Evolutionary conservation across 768 basidiomycete species (phyloP), one percentile per base, ranked within the genome.

Genomic region (Naganishia kalamii): DNA sequence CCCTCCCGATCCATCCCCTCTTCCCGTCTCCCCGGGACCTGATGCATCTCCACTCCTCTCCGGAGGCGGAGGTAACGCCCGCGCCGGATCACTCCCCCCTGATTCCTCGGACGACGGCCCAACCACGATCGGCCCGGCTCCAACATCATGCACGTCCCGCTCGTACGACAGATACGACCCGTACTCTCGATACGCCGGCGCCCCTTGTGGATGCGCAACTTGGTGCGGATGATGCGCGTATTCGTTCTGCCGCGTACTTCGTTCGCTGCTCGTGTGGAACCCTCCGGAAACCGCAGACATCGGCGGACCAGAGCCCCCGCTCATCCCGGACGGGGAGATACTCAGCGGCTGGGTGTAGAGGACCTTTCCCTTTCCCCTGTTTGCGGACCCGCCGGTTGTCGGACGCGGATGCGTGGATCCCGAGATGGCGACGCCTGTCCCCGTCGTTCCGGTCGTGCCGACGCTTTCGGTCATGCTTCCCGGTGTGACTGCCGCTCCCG

Each of bases 121-220:
- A 10, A n/a, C 12, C 17, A 32, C 54, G 37, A 57, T 57, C 54
- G 54, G 54, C 25, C 54, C 54, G 33, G 35, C n/a, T 3, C 54
- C 54, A 2, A 57, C 54, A 57, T 57, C 54, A 25, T 57, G 54
- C 8, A 57, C 54, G 37, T 57, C 54, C 23, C 54, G 54, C 27
- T 57, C 54, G 37, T 57, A 57, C 2, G 54, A 57, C 19, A 57
- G 54, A 15, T 57, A 57, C 32, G 54, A 57, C 37, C 54, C 54
- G 37, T 57, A 57, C 25, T 57, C 54, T 1, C 54, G 33, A 37
- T 57, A 57, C 35, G 35, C 37, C 29, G 54, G 54, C 27, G 54
- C 54, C 15, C 21, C 27, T 13, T 57, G 54, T n/a, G 33, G 54
- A 23, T 57, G 54, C 21, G 51, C 51, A 21, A 52, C 51, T n/a